Evolutionary conservation across 176 grass and related monocot species (phyloP).

Genomic region (Themeda triandra): DNA sequence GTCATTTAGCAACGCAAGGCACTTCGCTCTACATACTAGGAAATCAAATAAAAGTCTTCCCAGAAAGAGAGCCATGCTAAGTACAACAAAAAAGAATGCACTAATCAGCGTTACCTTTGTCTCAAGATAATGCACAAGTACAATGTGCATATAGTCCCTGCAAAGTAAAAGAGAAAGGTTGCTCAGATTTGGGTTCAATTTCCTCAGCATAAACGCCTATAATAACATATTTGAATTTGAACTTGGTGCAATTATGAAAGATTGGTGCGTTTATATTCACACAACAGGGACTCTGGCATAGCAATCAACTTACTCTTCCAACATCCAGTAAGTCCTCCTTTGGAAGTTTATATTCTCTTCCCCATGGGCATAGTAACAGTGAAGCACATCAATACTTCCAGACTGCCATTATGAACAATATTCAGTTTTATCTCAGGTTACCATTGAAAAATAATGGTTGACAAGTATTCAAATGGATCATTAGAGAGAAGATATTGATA

Average conservation of each 20-base stretch:
- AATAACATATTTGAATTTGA: neutral
- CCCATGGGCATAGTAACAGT: constrained; percentile 95
- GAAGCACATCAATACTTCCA: constrained; percentile 87
- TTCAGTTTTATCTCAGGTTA: neutral
- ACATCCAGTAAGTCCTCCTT: constrained; percentile 90
- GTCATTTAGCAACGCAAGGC: neutral
- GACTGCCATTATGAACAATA: constrained; percentile 33
- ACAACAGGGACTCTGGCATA: neutral
- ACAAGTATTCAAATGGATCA: neutral
- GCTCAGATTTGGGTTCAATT: neutral
- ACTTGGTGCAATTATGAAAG: neutral
- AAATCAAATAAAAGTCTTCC: neutral
- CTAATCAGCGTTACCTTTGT: constrained; percentile 43
- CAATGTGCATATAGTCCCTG: constrained; percentile 81
- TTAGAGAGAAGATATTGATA: neutral
- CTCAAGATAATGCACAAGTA: constrained; percentile 73
- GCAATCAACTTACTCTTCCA: constrained; percentile 61
- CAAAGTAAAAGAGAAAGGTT: constrained; percentile 14
- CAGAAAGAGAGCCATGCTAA: constrained; percentile 3
- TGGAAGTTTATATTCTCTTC: constrained; percentile 84
- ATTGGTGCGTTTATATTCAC: neutral
- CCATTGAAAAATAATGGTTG: neutral
- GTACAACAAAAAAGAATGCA: neutral
- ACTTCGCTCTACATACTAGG: neutral
- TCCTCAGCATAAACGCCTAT: neutral